phyloP scores from a whole-genome alignment of 2,329 filamentous ascomycete genomes.

The Fusarium sulawesiense region DNA sequence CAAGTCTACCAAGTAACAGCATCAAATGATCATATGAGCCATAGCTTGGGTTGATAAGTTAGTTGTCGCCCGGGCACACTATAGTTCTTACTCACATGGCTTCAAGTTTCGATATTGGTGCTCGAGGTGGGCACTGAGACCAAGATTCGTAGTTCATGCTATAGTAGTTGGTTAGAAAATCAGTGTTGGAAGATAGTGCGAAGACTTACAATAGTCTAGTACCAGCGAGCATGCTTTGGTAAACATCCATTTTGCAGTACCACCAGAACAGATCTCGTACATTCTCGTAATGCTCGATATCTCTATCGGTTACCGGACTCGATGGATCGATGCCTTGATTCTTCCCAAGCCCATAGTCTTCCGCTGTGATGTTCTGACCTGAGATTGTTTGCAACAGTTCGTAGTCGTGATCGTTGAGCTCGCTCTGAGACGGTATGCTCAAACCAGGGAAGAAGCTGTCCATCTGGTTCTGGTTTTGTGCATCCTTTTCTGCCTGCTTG shows the following conservation, averaged over 20 bases:
- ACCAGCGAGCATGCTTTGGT: slow-evolving; percentile 89
- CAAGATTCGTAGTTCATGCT: slow-evolving; percentile 85
- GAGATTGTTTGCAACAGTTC: slow-evolving; percentile 56
- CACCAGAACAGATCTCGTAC: slow-evolving; percentile 93
- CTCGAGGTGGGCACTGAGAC: slow-evolving; percentile 89
- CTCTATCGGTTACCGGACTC: slow-evolving; percentile 60
- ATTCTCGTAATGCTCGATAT: slow-evolving; percentile 83
- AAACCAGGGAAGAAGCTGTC: slow-evolving; percentile 45
- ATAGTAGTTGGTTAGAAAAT: slow-evolving; percentile 32
- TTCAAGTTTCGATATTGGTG: slow-evolving; percentile 79
- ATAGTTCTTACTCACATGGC: slow-evolving; percentile 66
- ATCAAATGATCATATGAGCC: slow-evolving; percentile 91
- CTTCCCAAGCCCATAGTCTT: slow-evolving; percentile 53
- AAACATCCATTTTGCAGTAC: slow-evolving; percentile 94
- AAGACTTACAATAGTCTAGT: slow-evolving; percentile 82
- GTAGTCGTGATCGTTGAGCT: slow-evolving; percentile 56
- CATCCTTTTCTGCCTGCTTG: slow-evolving; percentile 50
- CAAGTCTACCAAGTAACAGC: slow-evolving; percentile 81
- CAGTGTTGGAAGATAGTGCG: background rate
- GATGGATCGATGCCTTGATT: slow-evolving; percentile 45
- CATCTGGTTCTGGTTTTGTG: slow-evolving; percentile 51
- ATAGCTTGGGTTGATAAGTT: slow-evolving; percentile 66
- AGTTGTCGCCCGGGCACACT: background rate
- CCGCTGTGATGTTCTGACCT: slow-evolving; percentile 53
- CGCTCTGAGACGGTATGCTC: slow-evolving; percentile 29